phyloP scores from a whole-genome alignment of 2,329 filamentous ascomycete genomes.

The Blastomyces silverae region DNA sequence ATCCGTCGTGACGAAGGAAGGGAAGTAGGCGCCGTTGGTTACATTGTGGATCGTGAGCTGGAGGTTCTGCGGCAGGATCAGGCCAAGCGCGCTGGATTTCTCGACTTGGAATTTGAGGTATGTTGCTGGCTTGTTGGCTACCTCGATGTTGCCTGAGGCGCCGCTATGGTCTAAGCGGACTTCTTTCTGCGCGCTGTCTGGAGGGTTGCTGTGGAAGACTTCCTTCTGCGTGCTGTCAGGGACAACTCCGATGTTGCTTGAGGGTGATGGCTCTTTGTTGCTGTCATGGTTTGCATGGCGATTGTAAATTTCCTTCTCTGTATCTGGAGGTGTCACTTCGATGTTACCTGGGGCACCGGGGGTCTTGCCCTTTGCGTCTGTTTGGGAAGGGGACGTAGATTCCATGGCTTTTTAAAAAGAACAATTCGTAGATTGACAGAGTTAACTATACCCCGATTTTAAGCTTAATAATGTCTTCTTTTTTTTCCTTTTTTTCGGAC shows the following conservation, averaged over 20 bases:
- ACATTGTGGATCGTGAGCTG: slow-evolving; percentile 4
- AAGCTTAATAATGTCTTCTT: too few relatives aligned
- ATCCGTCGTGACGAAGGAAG: background rate
- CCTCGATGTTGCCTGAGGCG: slow-evolving; percentile 7
- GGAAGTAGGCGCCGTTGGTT: background rate
- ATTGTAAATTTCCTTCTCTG: background rate
- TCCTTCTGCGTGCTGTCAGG: background rate
- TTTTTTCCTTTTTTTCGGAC: too few relatives aligned
- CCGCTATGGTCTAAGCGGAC: background rate
- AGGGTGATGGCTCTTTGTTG: background rate
- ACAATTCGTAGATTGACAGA: too few relatives aligned
- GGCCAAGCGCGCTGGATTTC: slow-evolving; percentile 9
- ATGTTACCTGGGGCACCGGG: background rate
- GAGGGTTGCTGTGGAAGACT: background rate
- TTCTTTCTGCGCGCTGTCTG: slow-evolving; percentile 1
- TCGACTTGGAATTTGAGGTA: slow-evolving; percentile 6
- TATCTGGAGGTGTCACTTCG: background rate
- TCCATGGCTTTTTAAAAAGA: background rate
- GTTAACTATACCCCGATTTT: too few relatives aligned
- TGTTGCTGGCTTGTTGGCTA: background rate
- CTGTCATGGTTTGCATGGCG: background rate
- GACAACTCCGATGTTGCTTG: slow-evolving; percentile 7
- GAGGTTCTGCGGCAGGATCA: slow-evolving; percentile 1
- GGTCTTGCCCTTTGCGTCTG: background rate
- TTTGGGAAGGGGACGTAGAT: background rate